These are phyloP conservation scores for Trametes punicea DNA, from an alignment of 768 basidiomycete species.

Conservation along the genomic window DNA sequence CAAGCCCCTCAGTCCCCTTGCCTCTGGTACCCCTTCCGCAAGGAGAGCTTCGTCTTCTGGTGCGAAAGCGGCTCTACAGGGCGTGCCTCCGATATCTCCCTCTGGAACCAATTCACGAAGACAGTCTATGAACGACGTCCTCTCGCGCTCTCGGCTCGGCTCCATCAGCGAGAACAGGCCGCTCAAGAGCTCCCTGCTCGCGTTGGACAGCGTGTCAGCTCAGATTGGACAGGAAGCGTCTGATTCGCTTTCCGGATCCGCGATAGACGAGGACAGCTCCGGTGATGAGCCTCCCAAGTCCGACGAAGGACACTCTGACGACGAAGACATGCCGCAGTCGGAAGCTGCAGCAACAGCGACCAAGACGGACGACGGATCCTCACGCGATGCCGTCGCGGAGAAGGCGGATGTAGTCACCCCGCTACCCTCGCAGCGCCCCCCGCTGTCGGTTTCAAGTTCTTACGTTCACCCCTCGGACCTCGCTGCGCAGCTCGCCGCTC, in stretches of 20 bases:
- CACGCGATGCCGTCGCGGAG: background rate
- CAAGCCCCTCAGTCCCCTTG: constrained; percentile 16
- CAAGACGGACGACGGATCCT: background rate
- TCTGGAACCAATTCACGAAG: constrained; percentile 8
- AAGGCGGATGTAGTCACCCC: constrained; percentile 11
- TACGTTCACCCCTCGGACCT: constrained; percentile 36
- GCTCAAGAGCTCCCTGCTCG: constrained; percentile 15
- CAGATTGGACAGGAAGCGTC: constrained; percentile 34
- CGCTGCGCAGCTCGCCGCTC: constrained; percentile 42
- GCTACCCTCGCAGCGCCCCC: constrained; percentile 11
- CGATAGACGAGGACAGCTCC: constrained; percentile 43
- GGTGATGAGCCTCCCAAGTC: constrained; percentile 19
- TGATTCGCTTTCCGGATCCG: constrained; percentile 51
- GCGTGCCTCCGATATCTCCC: constrained; percentile 3
- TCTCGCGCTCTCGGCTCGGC: constrained; percentile 13
- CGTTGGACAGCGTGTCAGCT: constrained; percentile 22
- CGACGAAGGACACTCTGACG: background rate
- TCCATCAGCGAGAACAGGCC: constrained; percentile 17
- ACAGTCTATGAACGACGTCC: constrained; percentile 20
- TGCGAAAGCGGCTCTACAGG: background rate
- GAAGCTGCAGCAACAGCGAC: background rate
- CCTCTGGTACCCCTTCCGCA: background rate
- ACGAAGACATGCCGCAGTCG: background rate
- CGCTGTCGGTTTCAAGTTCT: constrained; percentile 22
- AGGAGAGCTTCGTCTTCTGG: constrained; percentile 8